phyloP scores from a whole-genome alignment of 2,329 filamentous ascomycete genomes.

The Fusarium liriodendri region DNA sequence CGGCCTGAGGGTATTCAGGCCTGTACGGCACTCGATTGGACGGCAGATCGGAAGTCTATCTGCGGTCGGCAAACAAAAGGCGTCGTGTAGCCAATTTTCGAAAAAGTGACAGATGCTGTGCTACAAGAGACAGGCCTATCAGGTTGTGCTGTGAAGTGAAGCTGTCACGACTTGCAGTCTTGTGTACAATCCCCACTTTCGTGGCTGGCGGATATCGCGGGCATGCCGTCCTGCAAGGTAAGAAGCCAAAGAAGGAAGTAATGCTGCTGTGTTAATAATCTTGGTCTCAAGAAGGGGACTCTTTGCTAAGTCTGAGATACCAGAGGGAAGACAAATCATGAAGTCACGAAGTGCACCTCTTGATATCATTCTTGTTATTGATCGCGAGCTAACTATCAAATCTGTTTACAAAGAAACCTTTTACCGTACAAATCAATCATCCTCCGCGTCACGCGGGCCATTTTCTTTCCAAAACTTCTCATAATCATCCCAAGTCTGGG shows the following conservation, averaged over 20 bases:
- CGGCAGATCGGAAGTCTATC: neutral
- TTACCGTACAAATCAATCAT: slow-evolving; percentile 5
- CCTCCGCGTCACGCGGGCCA: slow-evolving; percentile 44
- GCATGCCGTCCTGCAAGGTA: neutral
- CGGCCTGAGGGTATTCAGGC: neutral
- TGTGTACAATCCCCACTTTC: neutral
- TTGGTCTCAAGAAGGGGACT: neutral
- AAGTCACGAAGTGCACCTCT: neutral
- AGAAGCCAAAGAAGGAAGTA: neutral
- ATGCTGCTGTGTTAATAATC: neutral
- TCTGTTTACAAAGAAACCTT: neutral
- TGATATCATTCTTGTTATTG: neutral
- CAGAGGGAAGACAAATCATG: too few relatives aligned
- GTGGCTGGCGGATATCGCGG: neutral
- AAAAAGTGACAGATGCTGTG: neutral
- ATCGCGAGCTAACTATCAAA: neutral
- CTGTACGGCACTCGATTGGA: neutral
- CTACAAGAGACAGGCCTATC: neutral
- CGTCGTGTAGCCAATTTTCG: neutral
- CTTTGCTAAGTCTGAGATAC: neutral
- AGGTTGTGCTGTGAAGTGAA: neutral
- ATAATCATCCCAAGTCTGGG: slow-evolving; percentile 63
- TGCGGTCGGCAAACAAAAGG: neutral
- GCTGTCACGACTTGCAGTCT: neutral
- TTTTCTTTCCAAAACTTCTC: slow-evolving; percentile 45